These are phyloP conservation scores for Plicaturopsis crispa DNA, from an alignment of 768 basidiomycete species.

Conservation along the genomic window DNA sequence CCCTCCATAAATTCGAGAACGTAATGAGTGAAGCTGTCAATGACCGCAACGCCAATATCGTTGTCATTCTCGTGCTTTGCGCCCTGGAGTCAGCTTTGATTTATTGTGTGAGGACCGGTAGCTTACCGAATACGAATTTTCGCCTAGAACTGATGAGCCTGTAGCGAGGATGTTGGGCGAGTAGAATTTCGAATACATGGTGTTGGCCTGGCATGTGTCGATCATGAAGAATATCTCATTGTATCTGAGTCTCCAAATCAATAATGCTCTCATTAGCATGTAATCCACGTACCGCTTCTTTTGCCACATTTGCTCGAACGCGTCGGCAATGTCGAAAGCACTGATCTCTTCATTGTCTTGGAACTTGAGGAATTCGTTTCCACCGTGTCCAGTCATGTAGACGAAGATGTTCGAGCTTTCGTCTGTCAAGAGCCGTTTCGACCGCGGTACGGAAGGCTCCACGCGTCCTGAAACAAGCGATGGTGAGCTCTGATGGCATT, in stretches of 20 bases:
- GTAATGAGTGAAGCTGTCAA: conserved; percentile 92
- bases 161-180: conserved; percentile 91
- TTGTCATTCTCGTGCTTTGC: conserved; percentile 89
- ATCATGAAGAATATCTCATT: conserved; percentile 98
- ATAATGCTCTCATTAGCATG: background rate
- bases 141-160: conserved; percentile 74
- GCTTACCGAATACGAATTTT: conserved; percentile 90
- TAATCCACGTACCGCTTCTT: conserved; percentile 66
- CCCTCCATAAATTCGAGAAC: conserved; percentile 87
- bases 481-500: background rate
- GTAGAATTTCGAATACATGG: conserved; percentile 89
- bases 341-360: conserved; percentile 98
- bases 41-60: conserved; percentile 93
- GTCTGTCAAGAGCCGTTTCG: conserved; percentile 88
- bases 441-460: conserved; percentile 77
- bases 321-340: conserved; percentile 95
- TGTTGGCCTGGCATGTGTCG: conserved; percentile 97
- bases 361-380: conserved; percentile 97
- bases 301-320: conserved; percentile 97
- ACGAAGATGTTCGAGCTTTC: conserved; percentile 90
- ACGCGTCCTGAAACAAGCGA: conserved; percentile 69
- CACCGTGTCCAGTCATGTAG: conserved; percentile 98
- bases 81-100: conserved; percentile 1
- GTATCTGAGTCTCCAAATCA: conserved; percentile 41
- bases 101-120: background rate